Conservation (phyloP, 129 eudicot species). For the Saposhnikovia divaricata region DNA sequence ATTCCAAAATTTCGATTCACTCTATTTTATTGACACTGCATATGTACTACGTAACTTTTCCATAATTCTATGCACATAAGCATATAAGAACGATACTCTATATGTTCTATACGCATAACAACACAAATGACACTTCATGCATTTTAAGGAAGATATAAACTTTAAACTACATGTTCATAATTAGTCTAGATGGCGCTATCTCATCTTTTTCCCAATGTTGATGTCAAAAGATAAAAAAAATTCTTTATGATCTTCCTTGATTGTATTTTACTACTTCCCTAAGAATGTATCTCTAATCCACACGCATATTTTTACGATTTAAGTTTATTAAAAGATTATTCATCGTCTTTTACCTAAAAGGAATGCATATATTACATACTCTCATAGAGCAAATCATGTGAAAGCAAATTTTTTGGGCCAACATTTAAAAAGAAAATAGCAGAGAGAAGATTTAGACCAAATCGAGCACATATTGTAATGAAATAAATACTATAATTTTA, state of each 20-base stretch:
- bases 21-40: background rate
- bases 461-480: too few species aligned
- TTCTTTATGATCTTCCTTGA: too few species aligned
- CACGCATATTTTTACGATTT: background rate
- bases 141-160: background rate
- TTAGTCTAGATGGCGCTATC: too few species aligned
- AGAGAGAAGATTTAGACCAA: background rate
- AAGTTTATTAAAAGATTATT: too few species aligned
- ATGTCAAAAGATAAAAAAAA: background rate
- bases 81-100: background rate
- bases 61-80: background rate
- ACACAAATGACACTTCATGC: background rate
- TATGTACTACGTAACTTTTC: background rate
- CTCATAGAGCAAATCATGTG: background rate
- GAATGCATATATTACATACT: background rate
- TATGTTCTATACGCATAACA: background rate
- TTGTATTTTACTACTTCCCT: too few species aligned
- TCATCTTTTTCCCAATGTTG: background rate
- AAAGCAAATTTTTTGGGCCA: background rate
- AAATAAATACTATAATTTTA: too few species aligned
- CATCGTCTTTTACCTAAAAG: too few species aligned
- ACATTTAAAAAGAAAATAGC: slow-evolving; percentile 10
- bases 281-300: background rate
- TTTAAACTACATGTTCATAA: background rate
- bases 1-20: too few species aligned